Conservation (phyloP, 768 basidiomycete genomes). For the Saitozyma sp. region DNA sequence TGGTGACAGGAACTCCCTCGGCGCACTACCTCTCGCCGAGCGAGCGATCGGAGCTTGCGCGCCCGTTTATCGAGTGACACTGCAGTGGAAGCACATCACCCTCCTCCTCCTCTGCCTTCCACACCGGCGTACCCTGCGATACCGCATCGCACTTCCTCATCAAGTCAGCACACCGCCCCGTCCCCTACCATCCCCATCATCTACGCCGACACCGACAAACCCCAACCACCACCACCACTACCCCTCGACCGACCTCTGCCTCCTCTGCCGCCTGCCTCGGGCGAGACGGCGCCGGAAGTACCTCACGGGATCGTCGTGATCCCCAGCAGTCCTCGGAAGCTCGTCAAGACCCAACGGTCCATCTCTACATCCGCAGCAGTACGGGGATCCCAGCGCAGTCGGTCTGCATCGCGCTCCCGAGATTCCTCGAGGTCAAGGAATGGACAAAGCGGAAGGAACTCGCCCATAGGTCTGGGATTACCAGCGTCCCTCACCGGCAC, state of each 20-base stretch:
- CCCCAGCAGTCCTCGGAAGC: constrained; percentile 41
- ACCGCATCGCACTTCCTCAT: constrained; percentile 11
- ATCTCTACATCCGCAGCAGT: background rate
- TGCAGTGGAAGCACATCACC: too few species aligned
- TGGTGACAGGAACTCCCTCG: too few species aligned
- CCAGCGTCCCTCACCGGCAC: constrained; percentile 19
- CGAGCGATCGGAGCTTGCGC: too few species aligned
- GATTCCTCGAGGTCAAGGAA: constrained; percentile 10
- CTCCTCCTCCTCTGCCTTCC: too few species aligned
- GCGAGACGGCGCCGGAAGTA: background rate
- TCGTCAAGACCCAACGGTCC: background rate
- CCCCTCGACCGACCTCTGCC: constrained; percentile 13
- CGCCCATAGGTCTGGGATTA: constrained; percentile 39
- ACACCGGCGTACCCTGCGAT: too few species aligned
- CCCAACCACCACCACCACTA: constrained; percentile 2
- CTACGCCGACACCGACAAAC: constrained; percentile 3
- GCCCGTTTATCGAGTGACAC: too few species aligned
- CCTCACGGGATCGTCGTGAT: constrained; percentile 38
- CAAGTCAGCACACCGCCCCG: background rate
- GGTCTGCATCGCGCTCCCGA: constrained; percentile 4
- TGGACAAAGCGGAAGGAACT: constrained; percentile 6
- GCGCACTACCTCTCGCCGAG: too few species aligned
- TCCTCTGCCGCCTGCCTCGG: constrained; percentile 8
- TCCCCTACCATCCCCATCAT: constrained; percentile 5
- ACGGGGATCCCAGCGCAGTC: background rate